Evolutionary conservation across 176 grass and related monocot species (phyloP).

Genomic region (Puya raimondii): DNA sequence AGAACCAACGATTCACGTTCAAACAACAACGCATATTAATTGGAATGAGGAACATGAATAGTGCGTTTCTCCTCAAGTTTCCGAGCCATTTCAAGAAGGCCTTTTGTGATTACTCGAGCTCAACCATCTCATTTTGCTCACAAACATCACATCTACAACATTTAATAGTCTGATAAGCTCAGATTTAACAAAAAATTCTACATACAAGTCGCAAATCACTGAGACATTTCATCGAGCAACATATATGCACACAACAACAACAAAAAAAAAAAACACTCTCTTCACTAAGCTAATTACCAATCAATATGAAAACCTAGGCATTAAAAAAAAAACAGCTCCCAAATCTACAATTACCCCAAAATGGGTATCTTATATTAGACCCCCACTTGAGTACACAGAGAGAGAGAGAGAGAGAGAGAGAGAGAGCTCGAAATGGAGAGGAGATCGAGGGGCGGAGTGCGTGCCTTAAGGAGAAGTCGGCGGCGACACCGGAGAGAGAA

Average conservation of each 20-base stretch:
- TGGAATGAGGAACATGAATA: too few relatives aligned
- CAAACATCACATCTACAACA: background rate
- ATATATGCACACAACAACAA: background rate
- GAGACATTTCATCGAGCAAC: background rate
- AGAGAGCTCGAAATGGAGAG: background rate
- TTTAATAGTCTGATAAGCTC: background rate
- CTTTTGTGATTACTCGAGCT: background rate
- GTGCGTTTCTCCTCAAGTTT: too few relatives aligned
- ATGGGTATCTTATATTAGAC: background rate
- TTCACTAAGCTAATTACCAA: background rate
- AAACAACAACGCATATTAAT: too few relatives aligned
- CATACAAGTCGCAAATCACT: background rate
- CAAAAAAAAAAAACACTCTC: background rate
- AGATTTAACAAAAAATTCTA: background rate
- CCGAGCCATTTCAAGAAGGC: background rate
- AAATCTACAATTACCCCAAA: slow-evolving; percentile 1
- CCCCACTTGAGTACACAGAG: background rate
- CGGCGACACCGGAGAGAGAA: background rate
- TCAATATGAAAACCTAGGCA: background rate
- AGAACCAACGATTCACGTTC: too few relatives aligned
- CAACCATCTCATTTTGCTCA: background rate
- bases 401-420: background rate
- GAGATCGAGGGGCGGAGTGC: background rate
- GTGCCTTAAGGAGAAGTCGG: background rate
- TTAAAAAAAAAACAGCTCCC: too few relatives aligned